A percentile compares a stretch with the other conserved stretches of the same genome.
These are phyloP conservation scores for Penicillium atrosanguineum DNA, from an alignment of 495 filamentous ascomycete genomes.

Conservation along the genomic window DNA sequence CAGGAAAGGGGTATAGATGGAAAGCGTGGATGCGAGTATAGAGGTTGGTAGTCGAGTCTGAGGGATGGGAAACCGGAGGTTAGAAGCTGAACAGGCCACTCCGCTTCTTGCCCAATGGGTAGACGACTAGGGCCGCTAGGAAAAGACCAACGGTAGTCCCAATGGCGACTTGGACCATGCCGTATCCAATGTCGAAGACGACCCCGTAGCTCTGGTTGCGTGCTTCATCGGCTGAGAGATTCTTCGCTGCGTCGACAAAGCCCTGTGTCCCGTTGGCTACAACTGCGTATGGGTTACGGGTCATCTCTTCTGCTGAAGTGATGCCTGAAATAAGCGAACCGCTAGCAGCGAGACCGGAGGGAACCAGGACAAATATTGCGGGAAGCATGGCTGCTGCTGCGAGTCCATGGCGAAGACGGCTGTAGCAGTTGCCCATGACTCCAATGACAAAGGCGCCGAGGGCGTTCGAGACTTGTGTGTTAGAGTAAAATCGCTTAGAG, in stretches of 20 bases:
- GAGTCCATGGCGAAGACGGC: constrained; percentile 75
- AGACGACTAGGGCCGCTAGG: constrained; percentile 79
- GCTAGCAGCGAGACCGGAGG: constrained; percentile 80
- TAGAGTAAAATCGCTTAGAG: constrained; percentile 65
- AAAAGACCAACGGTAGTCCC: constrained; percentile 92
- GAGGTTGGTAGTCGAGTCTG: too few species aligned
- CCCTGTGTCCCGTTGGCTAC: constrained; percentile 50
- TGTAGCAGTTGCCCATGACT: constrained; percentile 83
- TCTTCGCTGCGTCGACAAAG: constrained; percentile 44
- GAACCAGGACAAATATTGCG: constrained; percentile 93
- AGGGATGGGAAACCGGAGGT: not conserved
- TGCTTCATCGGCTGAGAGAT: constrained; percentile 23
- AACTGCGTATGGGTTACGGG: constrained; percentile 45
- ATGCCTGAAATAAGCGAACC: constrained; percentile 84
- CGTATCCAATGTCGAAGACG: constrained; percentile 81
- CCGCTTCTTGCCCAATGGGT: constrained; percentile 87
- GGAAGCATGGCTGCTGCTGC: constrained; percentile 88
- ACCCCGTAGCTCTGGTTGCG: constrained; percentile 43
- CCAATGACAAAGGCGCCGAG: constrained; percentile 86
- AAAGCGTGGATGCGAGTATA: not conserved
- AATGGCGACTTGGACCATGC: constrained; percentile 89
- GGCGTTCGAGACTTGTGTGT: constrained; percentile 76
- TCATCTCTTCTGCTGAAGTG: constrained; percentile 77
- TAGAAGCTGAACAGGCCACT: constrained; percentile 89
- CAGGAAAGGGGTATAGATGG: not conserved